Percentiles rank a stretch among this genome's conserved stretches.
These are phyloP conservation scores for Metschnikowia koreensis DNA, from an alignment of 805 yeast genomes.

Conservation along the genomic window DNA sequence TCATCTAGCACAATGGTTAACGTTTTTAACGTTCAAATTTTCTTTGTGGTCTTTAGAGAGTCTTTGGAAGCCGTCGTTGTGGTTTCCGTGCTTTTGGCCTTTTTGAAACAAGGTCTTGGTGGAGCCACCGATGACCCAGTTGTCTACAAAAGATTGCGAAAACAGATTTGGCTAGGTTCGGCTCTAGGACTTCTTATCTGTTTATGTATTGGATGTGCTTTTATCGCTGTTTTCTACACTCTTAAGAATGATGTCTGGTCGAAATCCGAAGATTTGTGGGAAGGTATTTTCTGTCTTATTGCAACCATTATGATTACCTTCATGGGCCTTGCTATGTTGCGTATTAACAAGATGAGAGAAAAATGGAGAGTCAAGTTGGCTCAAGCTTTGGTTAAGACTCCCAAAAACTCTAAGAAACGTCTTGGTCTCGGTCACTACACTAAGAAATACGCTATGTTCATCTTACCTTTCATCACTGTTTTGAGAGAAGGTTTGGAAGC, in stretches of 20 bases:
- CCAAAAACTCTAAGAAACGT: slow-evolving; percentile 33
- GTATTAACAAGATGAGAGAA: slow-evolving; percentile 93
- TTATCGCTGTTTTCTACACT: slow-evolving; percentile 89
- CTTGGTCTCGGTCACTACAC: slow-evolving; percentile 54
- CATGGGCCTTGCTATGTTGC: slow-evolving; percentile 96
- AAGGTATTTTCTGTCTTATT: slow-evolving; percentile 88
- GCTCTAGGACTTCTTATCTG: slow-evolving; percentile 71
- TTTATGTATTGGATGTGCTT: slow-evolving; percentile 84
- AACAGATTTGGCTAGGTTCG: slow-evolving; percentile 89
- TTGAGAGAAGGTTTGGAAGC: slow-evolving; percentile 86
- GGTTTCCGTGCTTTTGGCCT: slow-evolving; percentile 87
- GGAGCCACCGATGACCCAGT: slow-evolving; percentile 40
- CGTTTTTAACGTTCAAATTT: slow-evolving; percentile 72
- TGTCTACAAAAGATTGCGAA: slow-evolving; percentile 59
- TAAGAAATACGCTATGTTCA: slow-evolving; percentile 81
- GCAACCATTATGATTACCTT: slow-evolving; percentile 85
- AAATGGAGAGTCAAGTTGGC: slow-evolving; percentile 98
- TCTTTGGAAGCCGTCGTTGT: slow-evolving; percentile 89
- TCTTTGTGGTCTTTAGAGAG: slow-evolving; percentile 92
- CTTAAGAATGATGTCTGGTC: slow-evolving; percentile 83
- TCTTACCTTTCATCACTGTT: slow-evolving; percentile 86
- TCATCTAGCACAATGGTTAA: slow-evolving; percentile 35
- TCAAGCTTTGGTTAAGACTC: slow-evolving; percentile 59
- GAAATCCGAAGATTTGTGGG: slow-evolving; percentile 90
- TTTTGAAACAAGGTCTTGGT: slow-evolving; percentile 86